Base-by-base conservation (phyloP, 768 basidiomycete species). In the Cyclocybe aegerita region DNA sequence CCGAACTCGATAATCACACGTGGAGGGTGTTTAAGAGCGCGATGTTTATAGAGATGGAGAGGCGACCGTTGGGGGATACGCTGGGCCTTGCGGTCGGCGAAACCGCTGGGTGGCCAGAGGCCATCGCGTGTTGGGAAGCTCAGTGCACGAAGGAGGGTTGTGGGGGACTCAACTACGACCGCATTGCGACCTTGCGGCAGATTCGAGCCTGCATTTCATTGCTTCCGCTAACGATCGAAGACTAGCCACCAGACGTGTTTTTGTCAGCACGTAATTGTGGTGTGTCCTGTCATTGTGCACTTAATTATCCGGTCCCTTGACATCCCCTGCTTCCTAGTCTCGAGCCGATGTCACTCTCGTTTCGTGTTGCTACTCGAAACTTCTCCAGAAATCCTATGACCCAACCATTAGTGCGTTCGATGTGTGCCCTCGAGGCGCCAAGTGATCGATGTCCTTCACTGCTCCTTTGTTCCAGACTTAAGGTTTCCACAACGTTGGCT, bases 11-110 rank as follows among this genome's bases (percentile, higher is more conserved):
- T 48, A 86, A 86, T 57, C 66, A 74, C 45, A 74, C 79, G 6
- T 86, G 86, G 86, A 75, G 78, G 53, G 78, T 76, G 52, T 72
- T 85, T 50, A 87, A 86, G 58, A 67, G 79, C 55, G 73, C 66
- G 4, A 72, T 87, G 64, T 59, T 78, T 16, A 50, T 71, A 52
- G 85, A 86, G 71, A 76, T 87, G 61, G 85, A 87, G 50, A 60
- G 60, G 15, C 71, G 83, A 29, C 82, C 86, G 16, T 60, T 78
- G 17, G 86, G 84, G 9, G 85, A 86, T 55, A 80, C 77, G 17
- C 61, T 86, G 17, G 68, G 65, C 4, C 39, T 67, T 9, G 41
- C 44, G n/a, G 43, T 69, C 50, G 71, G 74, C 1, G 81, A 78
- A 8, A 64, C 82, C 54, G 67, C 68, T 16, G 76, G 76, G 37